phyloP scores from a whole-genome alignment of 805 yeast species.

The Candida sakaeoensis region DNA sequence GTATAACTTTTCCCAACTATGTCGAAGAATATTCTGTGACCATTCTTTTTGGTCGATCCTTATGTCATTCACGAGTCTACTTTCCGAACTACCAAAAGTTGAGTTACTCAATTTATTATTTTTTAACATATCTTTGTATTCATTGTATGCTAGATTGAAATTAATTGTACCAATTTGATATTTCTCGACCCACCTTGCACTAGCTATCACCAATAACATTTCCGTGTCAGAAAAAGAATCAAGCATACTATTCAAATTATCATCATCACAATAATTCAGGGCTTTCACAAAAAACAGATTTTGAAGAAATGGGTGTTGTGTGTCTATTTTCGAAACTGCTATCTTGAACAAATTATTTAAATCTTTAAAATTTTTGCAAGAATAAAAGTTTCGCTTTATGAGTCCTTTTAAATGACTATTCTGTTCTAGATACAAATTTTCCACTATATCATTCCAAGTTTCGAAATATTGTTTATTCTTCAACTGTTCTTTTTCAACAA shows the following conservation, averaged over 20 bases:
- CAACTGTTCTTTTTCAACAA: slow-evolving; percentile 11
- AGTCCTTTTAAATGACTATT: slow-evolving; percentile 15
- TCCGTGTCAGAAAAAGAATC: slow-evolving; percentile 63
- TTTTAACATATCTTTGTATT: slow-evolving; percentile 58
- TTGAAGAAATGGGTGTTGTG: slow-evolving; percentile 21
- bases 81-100: slow-evolving; percentile 29
- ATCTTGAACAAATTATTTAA: slow-evolving; percentile 42
- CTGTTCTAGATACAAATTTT: slow-evolving; percentile 22
- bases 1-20: slow-evolving; percentile 72
- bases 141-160: slow-evolving; percentile 73
- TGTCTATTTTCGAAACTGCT: slow-evolving; percentile 33
- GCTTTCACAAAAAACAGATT: slow-evolving; percentile 14
- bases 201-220: slow-evolving; percentile 63
- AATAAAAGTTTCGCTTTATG: slow-evolving; percentile 43
- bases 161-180: slow-evolving; percentile 59
- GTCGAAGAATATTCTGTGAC: slow-evolving; percentile 57
- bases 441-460: slow-evolving; percentile 46
- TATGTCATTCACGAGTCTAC: slow-evolving; percentile 28
- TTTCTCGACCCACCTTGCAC: slow-evolving; percentile 67
- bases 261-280: slow-evolving; percentile 15
- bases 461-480: slow-evolving; percentile 18
- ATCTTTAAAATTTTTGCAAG: slow-evolving; percentile 54
- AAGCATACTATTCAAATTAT: slow-evolving; percentile 25
- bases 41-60: slow-evolving; percentile 47
- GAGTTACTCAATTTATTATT: slow-evolving; percentile 35